Conservation (phyloP, 2,329 filamentous ascomycete genomes). For the Teratosphaeria destructans region DNA sequence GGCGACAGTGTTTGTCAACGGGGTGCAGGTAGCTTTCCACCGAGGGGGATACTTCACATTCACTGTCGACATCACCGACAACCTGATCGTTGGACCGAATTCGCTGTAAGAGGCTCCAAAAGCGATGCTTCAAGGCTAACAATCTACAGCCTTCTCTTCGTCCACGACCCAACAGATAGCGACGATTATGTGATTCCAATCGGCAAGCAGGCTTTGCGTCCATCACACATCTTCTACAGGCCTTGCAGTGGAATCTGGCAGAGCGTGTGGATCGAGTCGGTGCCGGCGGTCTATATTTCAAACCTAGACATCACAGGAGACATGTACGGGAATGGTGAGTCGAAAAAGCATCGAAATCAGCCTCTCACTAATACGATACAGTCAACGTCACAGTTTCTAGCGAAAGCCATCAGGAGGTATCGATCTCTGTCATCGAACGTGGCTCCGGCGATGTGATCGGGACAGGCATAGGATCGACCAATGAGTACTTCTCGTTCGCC, state of each 20-base stretch:
- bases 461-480: constrained; percentile 36
- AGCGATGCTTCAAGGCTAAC: too few species aligned
- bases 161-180: constrained; percentile 56
- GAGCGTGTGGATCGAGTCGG: constrained; percentile 58
- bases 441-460: constrained; percentile 25
- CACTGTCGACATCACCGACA: constrained; percentile 49
- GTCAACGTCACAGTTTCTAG: too few species aligned
- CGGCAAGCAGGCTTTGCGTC: constrained; percentile 44
- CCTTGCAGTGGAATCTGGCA: constrained; percentile 69
- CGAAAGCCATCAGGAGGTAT: constrained; percentile 17
- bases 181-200: constrained; percentile 49
- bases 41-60: constrained; percentile 50
- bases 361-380: too few species aligned
- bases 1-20: constrained; percentile 48
- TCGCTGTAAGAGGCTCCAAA: too few species aligned
- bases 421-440: not conserved
- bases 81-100: constrained; percentile 36
- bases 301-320: too few species aligned
- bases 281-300: constrained; percentile 44
- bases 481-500: constrained; percentile 44
- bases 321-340: too few species aligned
- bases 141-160: constrained; percentile 35
- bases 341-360: too few species aligned
- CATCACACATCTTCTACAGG: constrained; percentile 60
- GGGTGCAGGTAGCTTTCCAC: constrained; percentile 43